Evolutionary conservation across 1,284 basidiomycete species (phyloP).

Genomic region (Ustilago xerochloae): DNA sequence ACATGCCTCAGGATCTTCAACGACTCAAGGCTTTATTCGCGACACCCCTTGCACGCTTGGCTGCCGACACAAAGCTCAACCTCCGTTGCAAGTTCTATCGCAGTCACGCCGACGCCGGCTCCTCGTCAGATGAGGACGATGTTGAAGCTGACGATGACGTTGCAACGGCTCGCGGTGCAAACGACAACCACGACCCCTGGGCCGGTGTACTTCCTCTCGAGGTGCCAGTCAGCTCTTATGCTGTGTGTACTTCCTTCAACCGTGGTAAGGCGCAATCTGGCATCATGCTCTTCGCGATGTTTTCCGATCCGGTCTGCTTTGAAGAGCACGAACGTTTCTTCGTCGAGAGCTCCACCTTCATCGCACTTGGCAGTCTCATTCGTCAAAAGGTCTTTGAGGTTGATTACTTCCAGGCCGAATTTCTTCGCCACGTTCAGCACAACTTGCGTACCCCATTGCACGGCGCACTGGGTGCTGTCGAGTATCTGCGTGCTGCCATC

Average conservation of each 20-base stretch:
- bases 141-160: not conserved
- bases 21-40: constrained; percentile 28
- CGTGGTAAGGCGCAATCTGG: constrained; percentile 31
- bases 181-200: constrained; percentile 26
- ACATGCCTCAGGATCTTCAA: constrained; percentile 26
- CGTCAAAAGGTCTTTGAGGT: constrained; percentile 46
- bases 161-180: not conserved
- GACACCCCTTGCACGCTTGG: constrained; percentile 16
- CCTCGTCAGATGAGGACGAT: constrained; percentile 17
- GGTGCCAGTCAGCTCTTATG: constrained; percentile 24
- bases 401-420: constrained; percentile 54
- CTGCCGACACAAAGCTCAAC: constrained; percentile 32
- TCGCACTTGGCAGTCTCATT: constrained; percentile 39
- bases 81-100: constrained; percentile 37
- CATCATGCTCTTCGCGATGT: constrained; percentile 52
- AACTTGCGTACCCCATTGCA: constrained; percentile 58
- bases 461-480: constrained; percentile 57
- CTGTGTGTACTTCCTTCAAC: constrained; percentile 37
- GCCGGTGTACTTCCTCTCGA: constrained; percentile 25
- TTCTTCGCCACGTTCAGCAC: constrained; percentile 55
- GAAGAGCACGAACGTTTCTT: constrained; percentile 49
- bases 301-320: constrained; percentile 18
- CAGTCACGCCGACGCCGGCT: not conserved
- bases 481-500: constrained; percentile 47
- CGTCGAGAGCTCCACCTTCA: constrained; percentile 26